Conservation (phyloP, 768 basidiomycete species). For the Xerocomus brunneocitrinus region DNA sequence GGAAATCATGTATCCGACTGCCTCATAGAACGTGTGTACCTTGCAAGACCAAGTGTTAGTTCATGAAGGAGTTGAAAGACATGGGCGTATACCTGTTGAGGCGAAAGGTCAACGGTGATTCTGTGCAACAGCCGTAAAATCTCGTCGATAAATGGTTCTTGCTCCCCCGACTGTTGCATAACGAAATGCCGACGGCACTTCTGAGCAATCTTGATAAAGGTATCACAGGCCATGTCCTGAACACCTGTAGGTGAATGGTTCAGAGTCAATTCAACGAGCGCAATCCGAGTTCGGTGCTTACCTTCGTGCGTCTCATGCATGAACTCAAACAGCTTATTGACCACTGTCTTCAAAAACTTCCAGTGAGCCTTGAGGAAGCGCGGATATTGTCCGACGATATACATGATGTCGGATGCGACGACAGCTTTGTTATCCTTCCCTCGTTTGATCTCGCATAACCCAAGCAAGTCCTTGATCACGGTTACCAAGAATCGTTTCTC, state of each 20-base stretch:
- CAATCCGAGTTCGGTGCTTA: slow-evolving; percentile 16
- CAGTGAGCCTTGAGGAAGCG: slow-evolving; percentile 99
- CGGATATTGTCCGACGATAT: slow-evolving; percentile 99
- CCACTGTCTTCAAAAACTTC: slow-evolving; percentile 99
- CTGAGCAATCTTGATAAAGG: slow-evolving; percentile 99
- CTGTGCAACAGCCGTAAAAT: slow-evolving; percentile 87
- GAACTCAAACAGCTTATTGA: slow-evolving; percentile 99
- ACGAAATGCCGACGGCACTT: slow-evolving; percentile 98
- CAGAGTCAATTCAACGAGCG: slow-evolving; percentile 4
- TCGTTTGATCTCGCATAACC: slow-evolving; percentile 95
- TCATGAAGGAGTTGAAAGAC: neutral
- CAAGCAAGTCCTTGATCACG: slow-evolving; percentile 98
- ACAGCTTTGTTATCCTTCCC: slow-evolving; percentile 99
- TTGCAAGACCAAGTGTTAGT: slow-evolving; percentile 18
- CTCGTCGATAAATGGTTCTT: slow-evolving; percentile 97
- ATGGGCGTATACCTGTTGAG: slow-evolving; percentile 57
- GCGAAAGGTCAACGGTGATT: slow-evolving; percentile 91
- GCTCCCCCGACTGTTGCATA: slow-evolving; percentile 96
- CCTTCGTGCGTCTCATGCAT: slow-evolving; percentile 99
- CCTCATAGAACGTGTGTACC: slow-evolving; percentile 98
- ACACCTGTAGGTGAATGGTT: slow-evolving; percentile 55
- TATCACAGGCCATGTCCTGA: slow-evolving; percentile 99
- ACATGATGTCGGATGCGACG: slow-evolving; percentile 95
- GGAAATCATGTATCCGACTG: slow-evolving; percentile 98
- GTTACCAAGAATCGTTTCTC: slow-evolving; percentile 99